These are phyloP conservation scores for Datisca glomerata DNA, from an alignment of 306 rosid genomes.

Conservation along the genomic window DNA sequence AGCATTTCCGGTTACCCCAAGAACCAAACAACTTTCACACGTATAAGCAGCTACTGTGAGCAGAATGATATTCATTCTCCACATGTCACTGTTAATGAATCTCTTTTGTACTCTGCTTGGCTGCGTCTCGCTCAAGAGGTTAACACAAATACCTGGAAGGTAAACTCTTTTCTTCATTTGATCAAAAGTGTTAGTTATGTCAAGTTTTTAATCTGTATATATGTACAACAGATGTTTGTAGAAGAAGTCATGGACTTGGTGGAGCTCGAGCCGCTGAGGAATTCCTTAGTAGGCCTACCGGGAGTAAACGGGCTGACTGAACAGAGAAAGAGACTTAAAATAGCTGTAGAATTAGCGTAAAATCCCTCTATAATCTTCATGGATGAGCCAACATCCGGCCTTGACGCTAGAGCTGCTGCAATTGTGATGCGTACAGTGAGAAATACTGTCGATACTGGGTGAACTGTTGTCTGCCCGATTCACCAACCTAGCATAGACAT, in stretches of 20 bases:
- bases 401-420: constrained; percentile 44
- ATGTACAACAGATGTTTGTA: constrained; percentile 28
- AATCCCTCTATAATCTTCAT: constrained; percentile 43
- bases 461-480: constrained; percentile 41
- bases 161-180: too few species aligned
- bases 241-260: constrained; percentile 36
- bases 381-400: constrained; percentile 46
- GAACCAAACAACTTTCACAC: constrained; percentile 52
- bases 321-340: constrained; percentile 34
- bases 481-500: constrained; percentile 43
- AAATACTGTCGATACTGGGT: constrained; percentile 35
- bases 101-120: constrained; percentile 56
- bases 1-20: constrained; percentile 50
- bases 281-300: constrained; percentile 31
- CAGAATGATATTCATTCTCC: constrained; percentile 68
- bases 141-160: constrained; percentile 31
- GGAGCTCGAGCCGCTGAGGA: constrained; percentile 26
- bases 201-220: too few species aligned
- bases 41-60: constrained; percentile 66
- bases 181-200: too few species aligned
- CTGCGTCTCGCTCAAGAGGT: constrained; percentile 39
- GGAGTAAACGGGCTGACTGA: constrained; percentile 39
- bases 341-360: constrained; percentile 35
- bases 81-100: constrained; percentile 47
- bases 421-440: constrained; percentile 42